These are phyloP conservation scores for Canavalia gladiata DNA, from an alignment of 306 rosid species.

Conservation along the genomic window DNA sequence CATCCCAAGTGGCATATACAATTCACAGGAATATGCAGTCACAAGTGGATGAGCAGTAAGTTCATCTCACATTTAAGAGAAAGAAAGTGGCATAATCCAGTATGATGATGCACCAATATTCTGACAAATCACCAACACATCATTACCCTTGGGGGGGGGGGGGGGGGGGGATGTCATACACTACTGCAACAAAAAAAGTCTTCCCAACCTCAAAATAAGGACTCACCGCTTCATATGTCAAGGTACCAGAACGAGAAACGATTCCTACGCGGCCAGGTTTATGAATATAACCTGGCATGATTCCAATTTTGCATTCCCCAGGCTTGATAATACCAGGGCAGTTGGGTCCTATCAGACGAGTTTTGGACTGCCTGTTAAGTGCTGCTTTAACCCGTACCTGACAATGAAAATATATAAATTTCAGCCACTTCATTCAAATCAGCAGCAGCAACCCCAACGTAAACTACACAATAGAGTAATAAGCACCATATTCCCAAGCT, in stretches of 20 bases:
- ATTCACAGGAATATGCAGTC: not conserved
- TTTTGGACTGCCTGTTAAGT: conserved; percentile 84
- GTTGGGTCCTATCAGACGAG: conserved; percentile 96
- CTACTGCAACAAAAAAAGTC: conserved; percentile 13
- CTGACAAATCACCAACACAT: conserved; percentile 1
- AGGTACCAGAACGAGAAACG: conserved; percentile 99
- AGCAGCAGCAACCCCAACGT: conserved; percentile 21
- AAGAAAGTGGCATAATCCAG: conserved; percentile 1
- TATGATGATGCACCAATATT: not conserved
- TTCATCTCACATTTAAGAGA: not conserved
- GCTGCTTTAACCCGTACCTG: conserved; percentile 98
- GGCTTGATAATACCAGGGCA: conserved; percentile 99
- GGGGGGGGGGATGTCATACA: not conserved
- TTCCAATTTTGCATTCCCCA: conserved; percentile 99
- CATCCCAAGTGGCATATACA: not conserved
- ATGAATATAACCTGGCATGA: conserved; percentile 99
- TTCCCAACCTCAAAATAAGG: conserved; percentile 23
- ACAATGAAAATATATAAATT: conserved; percentile 39
- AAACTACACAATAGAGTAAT: conserved; percentile 25
- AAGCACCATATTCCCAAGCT: not conserved
- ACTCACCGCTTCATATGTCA: conserved; percentile 99
- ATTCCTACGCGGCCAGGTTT: conserved; percentile 98
- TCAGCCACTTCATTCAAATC: conserved; percentile 38
- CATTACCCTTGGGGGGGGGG: not conserved
- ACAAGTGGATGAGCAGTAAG: conserved; percentile 31